These are phyloP conservation scores for Aplosporella prunicola DNA, from an alignment of 2,329 filamentous ascomycete species.

Conservation along the genomic window DNA sequence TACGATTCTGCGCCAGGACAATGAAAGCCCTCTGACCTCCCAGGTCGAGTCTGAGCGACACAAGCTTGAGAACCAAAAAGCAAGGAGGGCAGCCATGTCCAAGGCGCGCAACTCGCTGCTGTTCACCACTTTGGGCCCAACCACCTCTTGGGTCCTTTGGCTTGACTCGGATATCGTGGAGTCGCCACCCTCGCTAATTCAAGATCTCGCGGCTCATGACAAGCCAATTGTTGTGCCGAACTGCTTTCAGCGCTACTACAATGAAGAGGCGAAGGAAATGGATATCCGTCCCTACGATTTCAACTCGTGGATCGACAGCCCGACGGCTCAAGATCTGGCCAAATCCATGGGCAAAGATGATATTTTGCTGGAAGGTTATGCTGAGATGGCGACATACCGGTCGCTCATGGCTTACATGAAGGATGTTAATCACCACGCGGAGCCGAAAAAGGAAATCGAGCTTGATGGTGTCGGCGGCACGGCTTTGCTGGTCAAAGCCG, in stretches of 20 bases:
- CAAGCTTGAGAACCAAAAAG: constrained; percentile 83
- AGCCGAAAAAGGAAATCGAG: constrained; percentile 54
- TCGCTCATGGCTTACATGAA: constrained; percentile 82
- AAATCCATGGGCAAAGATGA: constrained; percentile 81
- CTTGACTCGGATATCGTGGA: constrained; percentile 88
- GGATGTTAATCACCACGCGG: constrained; percentile 31
- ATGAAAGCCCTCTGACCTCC: constrained; percentile 68
- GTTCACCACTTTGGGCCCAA: constrained; percentile 86
- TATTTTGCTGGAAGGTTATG: constrained; percentile 86
- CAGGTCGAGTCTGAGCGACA: constrained; percentile 86
- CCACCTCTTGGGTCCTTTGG: constrained; percentile 95
- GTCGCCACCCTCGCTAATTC: constrained; percentile 72
- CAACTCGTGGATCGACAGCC: constrained; percentile 94
- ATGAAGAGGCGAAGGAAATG: constrained; percentile 60
- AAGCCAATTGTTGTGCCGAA: constrained; percentile 91
- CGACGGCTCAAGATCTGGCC: constrained; percentile 65
- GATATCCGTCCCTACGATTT: constrained; percentile 85
- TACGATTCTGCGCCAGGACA: constrained; percentile 91
- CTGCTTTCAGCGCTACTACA: constrained; percentile 75
- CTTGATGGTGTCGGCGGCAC: constrained; percentile 93
- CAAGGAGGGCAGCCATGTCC: constrained; percentile 78
- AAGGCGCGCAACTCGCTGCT: constrained; percentile 87
- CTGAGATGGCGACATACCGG: constrained; percentile 85
- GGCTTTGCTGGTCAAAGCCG: constrained; percentile 85
- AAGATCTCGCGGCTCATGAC: constrained; percentile 80